phyloP scores from a whole-genome alignment of 768 basidiomycete genomes.

The Candolleomyces aberdarensis region DNA sequence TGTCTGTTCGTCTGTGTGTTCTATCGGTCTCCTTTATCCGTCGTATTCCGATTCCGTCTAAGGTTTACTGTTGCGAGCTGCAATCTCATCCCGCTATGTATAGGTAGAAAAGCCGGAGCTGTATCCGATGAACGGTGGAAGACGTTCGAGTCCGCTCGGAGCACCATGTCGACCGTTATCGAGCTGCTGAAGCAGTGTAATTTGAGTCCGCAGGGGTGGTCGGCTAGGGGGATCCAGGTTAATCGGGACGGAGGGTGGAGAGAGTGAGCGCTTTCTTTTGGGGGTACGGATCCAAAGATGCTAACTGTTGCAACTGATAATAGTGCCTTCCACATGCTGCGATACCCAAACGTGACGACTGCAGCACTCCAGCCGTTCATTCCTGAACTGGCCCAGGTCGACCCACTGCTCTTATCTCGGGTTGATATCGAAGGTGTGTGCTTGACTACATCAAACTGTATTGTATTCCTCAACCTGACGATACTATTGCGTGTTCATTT shows the following conservation, averaged over 20 bases:
- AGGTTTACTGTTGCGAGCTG: too few species aligned
- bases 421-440: conserved; percentile 68
- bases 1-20: background rate
- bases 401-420: conserved; percentile 52
- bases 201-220: conserved; percentile 42
- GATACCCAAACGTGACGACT: conserved; percentile 51
- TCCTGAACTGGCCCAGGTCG: conserved; percentile 49
- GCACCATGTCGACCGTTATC: conserved; percentile 32
- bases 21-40: too few species aligned
- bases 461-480: background rate
- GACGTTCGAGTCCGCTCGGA: conserved; percentile 29
- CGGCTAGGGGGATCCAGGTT: conserved; percentile 37
- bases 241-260: conserved; percentile 42
- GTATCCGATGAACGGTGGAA: conserved; percentile 47
- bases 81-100: background rate
- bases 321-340: conserved; percentile 76
- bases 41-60: too few species aligned
- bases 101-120: conserved; percentile 41
- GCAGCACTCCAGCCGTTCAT: conserved; percentile 38
- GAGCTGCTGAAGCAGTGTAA: conserved; percentile 30
- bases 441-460: background rate
- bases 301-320: background rate
- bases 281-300: background rate
- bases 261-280: conserved; percentile 27
- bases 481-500: background rate